These are phyloP conservation scores for maize (Zea mays) DNA, from an alignment of 176 grass and related monocot genomes.

Conservation along the genomic window Zm-B73-REFERENCE-NAM-5.0 NC_050096.1:294440001-294440500, in stretches of 20 bases:
- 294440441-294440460: neutral
- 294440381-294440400: neutral
- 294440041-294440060: neutral
- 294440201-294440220: neutral
- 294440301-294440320: constrained; percentile 25
- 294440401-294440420: neutral
- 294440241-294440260: neutral
- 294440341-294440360: neutral
- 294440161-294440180: constrained; percentile 77
- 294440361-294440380: neutral
- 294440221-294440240: neutral
- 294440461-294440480: neutral
- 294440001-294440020: neutral
- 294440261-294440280: neutral
- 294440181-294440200: neutral
- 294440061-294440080: constrained; percentile 31
- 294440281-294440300: neutral
- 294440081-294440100: constrained; percentile 71
- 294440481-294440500: neutral
- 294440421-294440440: neutral
- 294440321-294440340: neutral
- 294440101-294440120: constrained; percentile 99
- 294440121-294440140: constrained; percentile 66
- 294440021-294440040: neutral
- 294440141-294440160: constrained; percentile 87